Percentiles rank a stretch among this genome's conserved stretches.
phyloP scores from a whole-genome alignment of 345 rosid species.

The Dimocarpus longan region DNA sequence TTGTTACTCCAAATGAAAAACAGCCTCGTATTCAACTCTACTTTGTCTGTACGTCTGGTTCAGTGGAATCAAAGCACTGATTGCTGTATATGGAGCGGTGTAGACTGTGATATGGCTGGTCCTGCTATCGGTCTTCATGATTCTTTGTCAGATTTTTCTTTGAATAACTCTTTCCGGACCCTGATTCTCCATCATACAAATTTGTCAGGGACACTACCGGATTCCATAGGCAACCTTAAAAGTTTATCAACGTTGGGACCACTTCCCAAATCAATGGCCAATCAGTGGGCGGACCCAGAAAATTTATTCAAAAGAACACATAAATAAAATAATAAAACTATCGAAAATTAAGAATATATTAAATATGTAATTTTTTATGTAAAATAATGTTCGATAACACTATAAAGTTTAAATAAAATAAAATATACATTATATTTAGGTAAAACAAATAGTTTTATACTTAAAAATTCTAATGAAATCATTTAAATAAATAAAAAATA shows the following conservation, averaged over 20 bases:
- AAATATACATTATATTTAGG: too few species aligned
- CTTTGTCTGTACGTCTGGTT: neutral
- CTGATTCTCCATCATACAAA: conserved; percentile 27
- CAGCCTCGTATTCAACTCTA: neutral
- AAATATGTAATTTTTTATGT: too few species aligned
- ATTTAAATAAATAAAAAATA: too few species aligned
- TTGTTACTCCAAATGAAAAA: neutral
- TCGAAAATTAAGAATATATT: too few species aligned
- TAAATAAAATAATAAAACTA: too few species aligned
- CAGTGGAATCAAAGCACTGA: conserved; percentile 15
- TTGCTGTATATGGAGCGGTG: conserved; percentile 18
- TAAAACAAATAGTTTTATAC: too few species aligned
- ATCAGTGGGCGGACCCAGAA: too few species aligned
- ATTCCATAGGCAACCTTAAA: conserved; percentile 26
- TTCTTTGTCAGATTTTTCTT: neutral
- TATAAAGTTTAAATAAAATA: too few species aligned
- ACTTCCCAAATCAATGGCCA: conserved; percentile 29
- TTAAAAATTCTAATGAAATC: too few species aligned
- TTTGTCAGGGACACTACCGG: conserved; percentile 32
- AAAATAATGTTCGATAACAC: too few species aligned
- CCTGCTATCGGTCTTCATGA: conserved; percentile 29
- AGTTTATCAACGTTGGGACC: conserved; percentile 32
- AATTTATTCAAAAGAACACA: too few species aligned
- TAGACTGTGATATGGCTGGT: conserved; percentile 14
- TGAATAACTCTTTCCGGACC: conserved; percentile 27